Evolutionary conservation across 192 early-diverging fungal species (phyloP), one percentile per base, ranked within the genome.

Genomic region (Mortierella antarctica): DNA sequence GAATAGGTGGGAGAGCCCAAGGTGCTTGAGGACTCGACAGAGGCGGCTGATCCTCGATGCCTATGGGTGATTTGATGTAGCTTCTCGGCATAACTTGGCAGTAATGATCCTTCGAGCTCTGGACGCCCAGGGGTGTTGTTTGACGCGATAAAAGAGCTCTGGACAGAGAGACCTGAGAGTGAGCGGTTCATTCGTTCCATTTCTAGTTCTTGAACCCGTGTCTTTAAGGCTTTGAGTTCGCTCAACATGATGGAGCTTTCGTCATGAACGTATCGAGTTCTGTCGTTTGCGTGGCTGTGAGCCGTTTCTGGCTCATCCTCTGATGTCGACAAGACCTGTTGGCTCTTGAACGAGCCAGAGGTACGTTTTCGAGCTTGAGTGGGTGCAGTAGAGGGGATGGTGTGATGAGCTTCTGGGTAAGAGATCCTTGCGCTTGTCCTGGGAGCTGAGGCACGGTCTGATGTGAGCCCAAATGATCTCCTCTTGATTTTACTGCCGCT

Each of bases 161-260:
- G 75, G 13, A 61, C 75, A n/a, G 46, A 21, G 52, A 70, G 42
- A n/a, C 47, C 23, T 20, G 75, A 71, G 9, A 80, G 58, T 21
- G 77, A 80, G 4, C 77, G 69, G 55, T 72, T 68, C 60, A 72
- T 72, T 9, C 77, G 69, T 39, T 80, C 77, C 77, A 69, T 64
- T 39, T 80, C 77, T 9, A 80, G 65, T 41, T 80, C 77, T 18
- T 80, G 70, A 4, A 80, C 70, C 2, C 77, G 69, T 0, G 77
- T 70, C 39, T 80, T 80, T 12, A 80, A 53, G 9, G 77, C 69
- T 49, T 72, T 80, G 68, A 80, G 58, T 53, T 80, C 77, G 49
- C 70, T 71, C 69, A 65, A 58, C 2, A 80, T 20, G 13, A 68
- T 18, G 3, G 58, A 70, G 21, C 74, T 62, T 23, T 50, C 57